phyloP scores from a whole-genome alignment of 148 eudicot species.

The Fagopyrum esculentum region DNA sequence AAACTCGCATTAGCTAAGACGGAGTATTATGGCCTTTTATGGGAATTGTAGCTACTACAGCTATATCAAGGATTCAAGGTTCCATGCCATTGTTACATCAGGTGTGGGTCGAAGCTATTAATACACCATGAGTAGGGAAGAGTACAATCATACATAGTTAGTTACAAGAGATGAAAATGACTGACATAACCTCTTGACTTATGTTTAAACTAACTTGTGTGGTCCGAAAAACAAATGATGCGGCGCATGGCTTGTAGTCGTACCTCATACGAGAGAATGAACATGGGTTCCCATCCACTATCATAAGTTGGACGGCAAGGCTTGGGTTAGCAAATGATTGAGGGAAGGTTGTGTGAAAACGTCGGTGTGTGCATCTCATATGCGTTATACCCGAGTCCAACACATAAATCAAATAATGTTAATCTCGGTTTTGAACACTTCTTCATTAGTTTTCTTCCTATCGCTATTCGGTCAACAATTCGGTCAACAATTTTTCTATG shows the following conservation, averaged over 20 bases:
- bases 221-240: not conserved
- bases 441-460: no score
- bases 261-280: not conserved
- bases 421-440: no score
- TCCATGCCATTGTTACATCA: constrained; percentile 1
- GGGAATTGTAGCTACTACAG: not conserved
- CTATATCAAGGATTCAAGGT: not conserved
- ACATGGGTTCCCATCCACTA: not conserved
- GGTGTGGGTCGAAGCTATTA: constrained; percentile 9
- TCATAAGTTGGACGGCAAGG: not conserved
- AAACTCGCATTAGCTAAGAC: no score
- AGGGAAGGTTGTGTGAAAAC: not conserved
- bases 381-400: no score
- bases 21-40: not conserved
- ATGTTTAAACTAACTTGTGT: not conserved
- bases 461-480: no score
- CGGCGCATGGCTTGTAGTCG: not conserved
- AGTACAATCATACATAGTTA: constrained; percentile 3
- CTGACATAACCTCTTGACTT: not conserved
- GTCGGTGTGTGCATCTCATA: no score
- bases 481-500: no score
- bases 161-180: not conserved
- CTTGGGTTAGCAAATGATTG: not conserved
- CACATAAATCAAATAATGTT: no score
- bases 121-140: not conserved